Percentiles rank a stretch among this genome's conserved stretches.
Conservation (phyloP, 2,329 filamentous ascomycete species). For the Alternaria sp. region DNA sequence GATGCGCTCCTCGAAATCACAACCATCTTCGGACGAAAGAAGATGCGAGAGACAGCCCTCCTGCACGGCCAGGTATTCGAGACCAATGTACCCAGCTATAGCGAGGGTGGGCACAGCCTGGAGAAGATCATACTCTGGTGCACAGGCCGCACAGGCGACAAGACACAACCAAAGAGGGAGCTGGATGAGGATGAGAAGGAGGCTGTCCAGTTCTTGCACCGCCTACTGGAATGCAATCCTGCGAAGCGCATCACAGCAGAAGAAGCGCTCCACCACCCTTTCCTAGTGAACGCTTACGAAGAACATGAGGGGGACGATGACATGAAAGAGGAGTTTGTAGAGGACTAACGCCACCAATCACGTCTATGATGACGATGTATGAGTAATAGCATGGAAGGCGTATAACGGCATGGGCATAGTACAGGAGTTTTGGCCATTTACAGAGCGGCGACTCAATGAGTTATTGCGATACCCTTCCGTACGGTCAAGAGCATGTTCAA, state of each 20-base stretch:
- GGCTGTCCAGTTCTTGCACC: conserved; percentile 73
- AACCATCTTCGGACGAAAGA: conserved; percentile 85
- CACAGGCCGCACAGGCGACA: conserved; percentile 73
- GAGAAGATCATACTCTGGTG: conserved; percentile 97
- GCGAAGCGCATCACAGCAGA: conserved; percentile 74
- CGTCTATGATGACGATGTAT: conserved; percentile 21
- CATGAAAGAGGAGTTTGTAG: conserved; percentile 37
- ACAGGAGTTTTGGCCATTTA: conserved; percentile 38
- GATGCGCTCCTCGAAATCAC: conserved; percentile 98
- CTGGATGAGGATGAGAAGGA: conserved; percentile 72
- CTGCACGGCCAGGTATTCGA: conserved; percentile 93
- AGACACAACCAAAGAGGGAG: conserved; percentile 53
- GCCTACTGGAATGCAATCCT: conserved; percentile 79
- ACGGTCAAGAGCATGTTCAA: not conserved
- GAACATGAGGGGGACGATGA: conserved; percentile 43
- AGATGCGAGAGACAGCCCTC: conserved; percentile 82
- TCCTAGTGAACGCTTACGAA: conserved; percentile 56
- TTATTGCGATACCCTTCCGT: conserved; percentile 42
- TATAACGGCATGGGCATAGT: conserved; percentile 28
- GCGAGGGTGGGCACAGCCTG: conserved; percentile 81
- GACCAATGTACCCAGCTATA: conserved; percentile 89
- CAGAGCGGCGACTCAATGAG: conserved; percentile 18
- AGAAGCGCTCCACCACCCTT: conserved; percentile 76
- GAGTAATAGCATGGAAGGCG: conserved; percentile 33
- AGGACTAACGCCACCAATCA: conserved; percentile 24